phyloP scores from a whole-genome alignment of 192 early-diverging fungal genomes.

The Backusella sp. region DNA sequence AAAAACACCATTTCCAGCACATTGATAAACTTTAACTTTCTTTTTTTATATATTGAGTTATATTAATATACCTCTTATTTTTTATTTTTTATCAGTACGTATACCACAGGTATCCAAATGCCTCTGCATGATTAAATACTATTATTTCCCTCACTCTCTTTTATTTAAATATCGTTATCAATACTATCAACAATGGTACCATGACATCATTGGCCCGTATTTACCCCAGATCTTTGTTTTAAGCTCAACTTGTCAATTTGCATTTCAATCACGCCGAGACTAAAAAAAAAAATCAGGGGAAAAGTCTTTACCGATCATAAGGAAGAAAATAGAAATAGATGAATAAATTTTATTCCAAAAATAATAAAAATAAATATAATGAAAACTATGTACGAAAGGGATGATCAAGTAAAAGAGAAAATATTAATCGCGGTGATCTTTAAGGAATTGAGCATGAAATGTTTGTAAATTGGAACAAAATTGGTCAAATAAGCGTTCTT shows the following conservation, averaged over 20 bases:
- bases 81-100: not conserved
- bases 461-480: conserved; percentile 72
- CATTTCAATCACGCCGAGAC: not conserved
- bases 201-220: not conserved
- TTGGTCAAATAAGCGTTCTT: conserved; percentile 85
- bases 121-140: not conserved
- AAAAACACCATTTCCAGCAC: not conserved
- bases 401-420: not conserved
- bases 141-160: not conserved
- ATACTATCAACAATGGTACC: not conserved
- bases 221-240: not conserved
- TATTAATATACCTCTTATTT: not conserved
- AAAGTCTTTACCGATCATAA: not conserved
- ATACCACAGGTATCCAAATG: not conserved
- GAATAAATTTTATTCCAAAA: not conserved
- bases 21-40: not conserved
- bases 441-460: conserved; percentile 80
- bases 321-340: not conserved
- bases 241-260: not conserved
- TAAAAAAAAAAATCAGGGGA: not conserved
- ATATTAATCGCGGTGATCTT: not conserved
- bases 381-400: conserved; percentile 5
- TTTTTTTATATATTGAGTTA: not conserved
- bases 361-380: not conserved
- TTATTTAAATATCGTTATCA: not conserved